Evolutionary conservation across 2,329 filamentous ascomycete species (phyloP), one percentile per base, ranked within the genome.

Genomic region (Aureobasidium uvarum): DNA sequence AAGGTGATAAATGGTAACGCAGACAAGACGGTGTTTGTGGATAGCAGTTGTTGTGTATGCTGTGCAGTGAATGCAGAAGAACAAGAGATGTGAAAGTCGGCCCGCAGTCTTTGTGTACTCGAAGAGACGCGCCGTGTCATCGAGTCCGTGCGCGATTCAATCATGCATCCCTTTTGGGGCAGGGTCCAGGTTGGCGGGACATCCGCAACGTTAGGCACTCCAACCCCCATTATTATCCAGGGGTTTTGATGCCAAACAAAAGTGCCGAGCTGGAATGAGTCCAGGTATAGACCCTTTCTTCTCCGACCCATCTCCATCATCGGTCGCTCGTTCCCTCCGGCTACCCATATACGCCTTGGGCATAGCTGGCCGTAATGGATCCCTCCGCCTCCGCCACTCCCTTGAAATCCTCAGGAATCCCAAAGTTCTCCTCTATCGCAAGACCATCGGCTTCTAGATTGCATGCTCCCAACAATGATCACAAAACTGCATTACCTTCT

Each of bases 301-400:
- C 20, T 18, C 36, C 38, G 38, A 31, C 25, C 23, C 60, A 36
- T 36, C 39, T 33, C 28, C 39, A 45, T 45, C 23, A 31, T 54
- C 14, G 48, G 46, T 52, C 16, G 16, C 54, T 54, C 20, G 14
- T 31, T 50, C 28, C 41, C 16, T 4, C 11, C 46, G 60, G 60
- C 39, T 36, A 18, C 48, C 48, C 46, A 54, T 48, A 63, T 23
- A 28, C 60, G 60, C 36, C 77, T 66, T 74, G 77, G 10, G 78
- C 73, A 13, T 50, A 48, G 56, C 76, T 66, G 77, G 75, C 66
- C 41, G 39, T 6, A 20, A 56, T 66, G 79, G 76, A 56, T 80
- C 70, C 13, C 72, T 75, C 59, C 18, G 33, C 39, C 36, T 65
- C 65, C 13, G 67, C 60, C 39, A 67, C 67, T 38, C 60, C 67